Percentiles rank a stretch among this genome's conserved stretches.
These are phyloP conservation scores for Diutina scorzettiae DNA, from an alignment of 1,139 yeast genomes.

Conservation along the genomic window DNA sequence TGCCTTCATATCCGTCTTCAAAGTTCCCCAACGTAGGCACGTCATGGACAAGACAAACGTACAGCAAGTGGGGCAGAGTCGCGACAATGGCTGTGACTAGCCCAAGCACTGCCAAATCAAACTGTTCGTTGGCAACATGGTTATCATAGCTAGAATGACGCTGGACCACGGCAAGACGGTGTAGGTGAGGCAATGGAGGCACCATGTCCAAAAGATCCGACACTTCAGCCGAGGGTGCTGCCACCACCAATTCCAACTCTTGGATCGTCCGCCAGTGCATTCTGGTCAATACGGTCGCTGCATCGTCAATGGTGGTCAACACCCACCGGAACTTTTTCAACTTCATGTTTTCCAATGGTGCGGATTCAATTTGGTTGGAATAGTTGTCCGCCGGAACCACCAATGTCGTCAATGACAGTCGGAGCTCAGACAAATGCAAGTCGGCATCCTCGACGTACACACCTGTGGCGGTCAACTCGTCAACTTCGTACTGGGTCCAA, in stretches of 20 bases:
- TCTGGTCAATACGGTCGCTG: background rate
- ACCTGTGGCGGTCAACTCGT: background rate
- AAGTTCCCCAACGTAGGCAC: constrained; percentile 29
- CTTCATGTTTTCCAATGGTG: background rate
- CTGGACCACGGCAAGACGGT: background rate
- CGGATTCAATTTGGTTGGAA: background rate
- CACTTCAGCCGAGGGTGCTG: background rate
- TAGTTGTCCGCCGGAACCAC: background rate
- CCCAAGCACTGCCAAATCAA: constrained; percentile 39
- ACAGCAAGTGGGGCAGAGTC: constrained; percentile 15
- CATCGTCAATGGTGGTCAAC: background rate
- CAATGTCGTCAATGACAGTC: background rate
- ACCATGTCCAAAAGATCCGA: constrained; percentile 1
- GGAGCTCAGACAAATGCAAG: background rate
- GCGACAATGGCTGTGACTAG: constrained; percentile 29
- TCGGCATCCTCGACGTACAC: background rate
- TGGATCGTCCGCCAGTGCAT: background rate
- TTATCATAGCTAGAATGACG: constrained; percentile 12
- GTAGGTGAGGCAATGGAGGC: background rate
- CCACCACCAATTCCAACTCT: background rate
- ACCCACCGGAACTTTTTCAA: constrained; percentile 1
- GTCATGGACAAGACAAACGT: constrained; percentile 37
- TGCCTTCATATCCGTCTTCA: constrained; percentile 59
- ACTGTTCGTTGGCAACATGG: constrained; percentile 42
- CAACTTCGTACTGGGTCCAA: background rate